Conservation (phyloP, 2,329 filamentous ascomycete species). For the Didymella lethalis region DNA sequence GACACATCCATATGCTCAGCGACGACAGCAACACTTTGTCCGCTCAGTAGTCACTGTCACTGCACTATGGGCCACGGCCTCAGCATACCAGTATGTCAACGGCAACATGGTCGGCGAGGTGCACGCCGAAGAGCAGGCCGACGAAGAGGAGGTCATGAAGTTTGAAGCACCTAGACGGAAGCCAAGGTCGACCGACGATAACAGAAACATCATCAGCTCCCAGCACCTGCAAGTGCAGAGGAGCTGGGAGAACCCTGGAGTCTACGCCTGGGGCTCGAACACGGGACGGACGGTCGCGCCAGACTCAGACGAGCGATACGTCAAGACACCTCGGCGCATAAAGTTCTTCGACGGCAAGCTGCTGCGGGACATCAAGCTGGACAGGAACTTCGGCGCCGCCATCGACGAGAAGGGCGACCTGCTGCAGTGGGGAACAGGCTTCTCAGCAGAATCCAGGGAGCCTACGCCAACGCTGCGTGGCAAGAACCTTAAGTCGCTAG, state of each 20-base stretch:
- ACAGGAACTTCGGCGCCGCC: constrained; percentile 81
- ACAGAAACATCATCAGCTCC: constrained; percentile 78
- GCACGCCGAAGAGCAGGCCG: constrained; percentile 61
- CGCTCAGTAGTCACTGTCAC: constrained; percentile 55
- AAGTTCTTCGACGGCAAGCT: constrained; percentile 83
- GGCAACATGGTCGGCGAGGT: constrained; percentile 51
- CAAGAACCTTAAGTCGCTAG: constrained; percentile 79
- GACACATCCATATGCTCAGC: constrained; percentile 52
- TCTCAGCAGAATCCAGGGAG: constrained; percentile 67
- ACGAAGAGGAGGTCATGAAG: constrained; percentile 62
- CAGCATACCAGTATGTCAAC: constrained; percentile 55
- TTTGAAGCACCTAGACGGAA: constrained; percentile 72
- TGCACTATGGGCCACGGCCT: constrained; percentile 54
- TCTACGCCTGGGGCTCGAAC: constrained; percentile 95
- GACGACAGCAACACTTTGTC: constrained; percentile 56
- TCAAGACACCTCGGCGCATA: constrained; percentile 83
- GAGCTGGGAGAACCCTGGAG: constrained; percentile 82
- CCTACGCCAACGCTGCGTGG: constrained; percentile 79
- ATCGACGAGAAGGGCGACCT: constrained; percentile 88
- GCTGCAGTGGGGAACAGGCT: constrained; percentile 88
- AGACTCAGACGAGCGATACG: constrained; percentile 74
- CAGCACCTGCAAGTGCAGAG: constrained; percentile 88
- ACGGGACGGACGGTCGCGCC: constrained; percentile 84
- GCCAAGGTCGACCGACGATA: constrained; percentile 70
- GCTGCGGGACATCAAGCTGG: constrained; percentile 86